Evolutionary conservation across 2,329 filamentous ascomycete genomes (phyloP).

Genomic region (Aspergillus tubingensis): DNA sequence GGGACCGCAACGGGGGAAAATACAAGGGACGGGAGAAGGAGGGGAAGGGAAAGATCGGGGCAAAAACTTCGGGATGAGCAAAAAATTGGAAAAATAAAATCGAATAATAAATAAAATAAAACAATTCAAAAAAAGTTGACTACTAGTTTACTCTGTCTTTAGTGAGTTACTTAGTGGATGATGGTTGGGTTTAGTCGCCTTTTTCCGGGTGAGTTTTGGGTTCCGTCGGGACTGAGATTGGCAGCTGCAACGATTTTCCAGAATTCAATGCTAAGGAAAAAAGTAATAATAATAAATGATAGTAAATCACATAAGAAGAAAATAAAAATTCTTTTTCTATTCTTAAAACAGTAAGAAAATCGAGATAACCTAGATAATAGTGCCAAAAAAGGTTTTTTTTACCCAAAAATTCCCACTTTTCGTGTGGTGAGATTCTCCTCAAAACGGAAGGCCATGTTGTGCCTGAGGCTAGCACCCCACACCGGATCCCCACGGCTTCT

Average conservation of each 20-base stretch:
- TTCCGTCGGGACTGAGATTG: not conserved
- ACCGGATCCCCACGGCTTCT: conserved; percentile 6
- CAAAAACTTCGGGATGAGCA: conserved; percentile 20
- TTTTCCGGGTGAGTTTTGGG: conserved; percentile 1
- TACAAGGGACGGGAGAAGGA: not conserved
- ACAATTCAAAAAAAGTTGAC: no score
- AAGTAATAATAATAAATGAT: not conserved
- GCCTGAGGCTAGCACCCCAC: conserved; percentile 10
- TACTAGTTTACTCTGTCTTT: not conserved
- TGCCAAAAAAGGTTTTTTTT: not conserved
- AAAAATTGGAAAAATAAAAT: not conserved
- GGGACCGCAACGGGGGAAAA: not conserved
- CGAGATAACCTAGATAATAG: no score
- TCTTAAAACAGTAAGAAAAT: no score
- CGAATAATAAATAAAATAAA: no score
- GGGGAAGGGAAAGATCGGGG: conserved; percentile 13
- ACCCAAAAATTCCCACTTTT: not conserved
- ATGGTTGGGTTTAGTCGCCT: not conserved
- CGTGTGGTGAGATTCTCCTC: not conserved
- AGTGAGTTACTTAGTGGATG: not conserved
- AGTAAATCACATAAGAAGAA: not conserved
- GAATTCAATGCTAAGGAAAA: not conserved
- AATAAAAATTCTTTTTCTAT: not conserved
- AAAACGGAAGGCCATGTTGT: not conserved
- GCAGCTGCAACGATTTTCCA: not conserved